A percentile compares a stretch with the other conserved stretches of the same genome.
Conservation (phyloP, 2,329 filamentous ascomycete genomes). For the Aspergillus candidus region DNA sequence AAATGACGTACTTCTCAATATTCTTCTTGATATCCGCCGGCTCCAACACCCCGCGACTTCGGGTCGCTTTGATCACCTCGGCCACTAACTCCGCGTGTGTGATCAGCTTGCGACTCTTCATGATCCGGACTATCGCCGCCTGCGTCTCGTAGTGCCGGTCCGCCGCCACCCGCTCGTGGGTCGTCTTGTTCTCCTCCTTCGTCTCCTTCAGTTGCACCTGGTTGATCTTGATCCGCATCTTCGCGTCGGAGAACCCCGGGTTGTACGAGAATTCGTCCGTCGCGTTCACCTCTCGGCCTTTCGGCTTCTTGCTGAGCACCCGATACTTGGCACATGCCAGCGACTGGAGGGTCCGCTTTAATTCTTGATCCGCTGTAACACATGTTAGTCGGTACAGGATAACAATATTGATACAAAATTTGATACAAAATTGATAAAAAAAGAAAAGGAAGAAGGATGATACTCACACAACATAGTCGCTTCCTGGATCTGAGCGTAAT, state of each 20-base stretch:
- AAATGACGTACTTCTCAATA: constrained; percentile 73
- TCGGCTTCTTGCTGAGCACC: constrained; percentile 78
- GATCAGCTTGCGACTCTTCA: constrained; percentile 90
- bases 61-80: constrained; percentile 88
- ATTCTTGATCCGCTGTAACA: constrained; percentile 59
- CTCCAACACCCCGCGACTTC: constrained; percentile 77
- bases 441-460: neutral
- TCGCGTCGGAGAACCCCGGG: constrained; percentile 66
- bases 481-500: constrained; percentile 68
- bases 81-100: constrained; percentile 79
- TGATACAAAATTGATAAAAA: neutral
- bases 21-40: constrained; percentile 89
- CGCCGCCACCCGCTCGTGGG: constrained; percentile 79
- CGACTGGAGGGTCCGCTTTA: constrained; percentile 87
- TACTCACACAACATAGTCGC: constrained; percentile 64
- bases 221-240: constrained; percentile 95
- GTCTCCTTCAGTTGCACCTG: constrained; percentile 97
- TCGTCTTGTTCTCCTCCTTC: constrained; percentile 87
- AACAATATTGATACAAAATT: neutral
- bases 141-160: constrained; percentile 96
- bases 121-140: constrained; percentile 90
- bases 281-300: constrained; percentile 68
- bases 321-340: constrained; percentile 85
- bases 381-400: constrained; percentile 22
- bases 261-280: constrained; percentile 86